Evolutionary conservation across 768 basidiomycete species (phyloP), one percentile per base, ranked within the genome.

Genomic region (Thelephora aurantiotincta): DNA sequence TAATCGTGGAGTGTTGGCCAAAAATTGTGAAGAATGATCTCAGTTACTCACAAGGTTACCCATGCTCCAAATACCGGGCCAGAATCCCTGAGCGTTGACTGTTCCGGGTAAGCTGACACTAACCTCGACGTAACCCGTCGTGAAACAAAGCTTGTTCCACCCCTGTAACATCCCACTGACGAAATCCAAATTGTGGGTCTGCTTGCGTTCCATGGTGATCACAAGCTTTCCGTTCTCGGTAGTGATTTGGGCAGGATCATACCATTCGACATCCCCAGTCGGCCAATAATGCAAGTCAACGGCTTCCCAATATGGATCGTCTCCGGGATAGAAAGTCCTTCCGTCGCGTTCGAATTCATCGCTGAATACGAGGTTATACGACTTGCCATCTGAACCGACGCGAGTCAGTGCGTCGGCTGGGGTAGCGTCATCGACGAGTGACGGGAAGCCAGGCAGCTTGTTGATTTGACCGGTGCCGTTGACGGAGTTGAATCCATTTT

Each of bases 101-200:
- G 67, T 62, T 5, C 86, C 88, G 14, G 88, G 86, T 54, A 89
- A 60, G 58, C 82, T 86, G 16, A 89, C 55, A n/a, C 71, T 74
- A 2, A 82, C 77, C 64, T 96, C 96, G 48, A 97, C 68, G 58
- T 92, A 91, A 2, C 89, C 91, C 0, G 89, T 90, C 13, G 80
- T 93, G 65, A 92, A 96, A 65, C 93, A 98, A 47, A 96, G 64
- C 64, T 96, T 89, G 65, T 96, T 94, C 92, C 93, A 96, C 11
- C 80, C 74, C 54, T 83, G 79, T 9, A 92, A 46, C 80, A 82
- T 82, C 34, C 83, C 90, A 48, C 82, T 84, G 62, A 78, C 65
- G 60, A 86, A 98, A 61, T 92, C 86, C 50, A 98, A 70, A 55
- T 87, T 74, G 58, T 96, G 82, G 49, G 69, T 82, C 18, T 63